Conservation (phyloP, 1,284 basidiomycete genomes). For the Tremellales sp. region DNA sequence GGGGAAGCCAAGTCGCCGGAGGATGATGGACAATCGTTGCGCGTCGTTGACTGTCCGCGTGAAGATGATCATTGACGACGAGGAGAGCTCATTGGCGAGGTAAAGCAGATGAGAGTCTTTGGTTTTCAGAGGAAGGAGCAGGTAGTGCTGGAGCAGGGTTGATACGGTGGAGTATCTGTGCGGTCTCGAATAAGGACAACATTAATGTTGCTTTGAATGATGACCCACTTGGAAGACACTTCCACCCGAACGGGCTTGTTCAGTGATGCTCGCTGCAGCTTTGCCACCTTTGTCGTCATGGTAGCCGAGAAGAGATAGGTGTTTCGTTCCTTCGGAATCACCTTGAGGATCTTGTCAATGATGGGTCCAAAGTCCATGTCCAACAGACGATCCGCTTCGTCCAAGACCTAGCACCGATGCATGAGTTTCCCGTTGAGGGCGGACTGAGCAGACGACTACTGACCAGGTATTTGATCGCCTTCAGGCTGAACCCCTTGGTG, state of each 20-base stretch:
- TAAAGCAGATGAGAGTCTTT: constrained; percentile 93
- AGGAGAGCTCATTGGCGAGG: constrained; percentile 81
- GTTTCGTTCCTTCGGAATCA: constrained; percentile 87
- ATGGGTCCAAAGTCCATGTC: constrained; percentile 98
- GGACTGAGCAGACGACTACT: too few species aligned
- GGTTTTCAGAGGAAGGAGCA: constrained; percentile 86
- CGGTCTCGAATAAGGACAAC: background rate
- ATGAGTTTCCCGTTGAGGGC: too few species aligned
- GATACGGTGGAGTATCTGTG: constrained; percentile 92
- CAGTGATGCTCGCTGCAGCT: constrained; percentile 93
- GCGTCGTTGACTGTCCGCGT: constrained; percentile 94
- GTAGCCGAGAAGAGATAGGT: constrained; percentile 98
- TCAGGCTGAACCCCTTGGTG: constrained; percentile 93
- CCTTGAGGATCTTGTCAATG: constrained; percentile 95
- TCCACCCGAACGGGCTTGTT: constrained; percentile 93
- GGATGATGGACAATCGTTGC: constrained; percentile 80
- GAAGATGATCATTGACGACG: constrained; percentile 94
- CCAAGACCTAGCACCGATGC: constrained; percentile 80
- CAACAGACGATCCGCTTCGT: constrained; percentile 93
- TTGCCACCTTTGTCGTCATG: constrained; percentile 99
- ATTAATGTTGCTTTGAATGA: background rate
- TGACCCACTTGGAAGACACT: constrained; percentile 79
- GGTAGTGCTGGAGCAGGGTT: constrained; percentile 91
- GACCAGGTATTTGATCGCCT: constrained; percentile 84
- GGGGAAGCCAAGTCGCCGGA: constrained; percentile 87